These are phyloP conservation scores for Huntiella decipiens DNA, from an alignment of 2,329 filamentous ascomycete species.

Conservation along the genomic window DNA sequence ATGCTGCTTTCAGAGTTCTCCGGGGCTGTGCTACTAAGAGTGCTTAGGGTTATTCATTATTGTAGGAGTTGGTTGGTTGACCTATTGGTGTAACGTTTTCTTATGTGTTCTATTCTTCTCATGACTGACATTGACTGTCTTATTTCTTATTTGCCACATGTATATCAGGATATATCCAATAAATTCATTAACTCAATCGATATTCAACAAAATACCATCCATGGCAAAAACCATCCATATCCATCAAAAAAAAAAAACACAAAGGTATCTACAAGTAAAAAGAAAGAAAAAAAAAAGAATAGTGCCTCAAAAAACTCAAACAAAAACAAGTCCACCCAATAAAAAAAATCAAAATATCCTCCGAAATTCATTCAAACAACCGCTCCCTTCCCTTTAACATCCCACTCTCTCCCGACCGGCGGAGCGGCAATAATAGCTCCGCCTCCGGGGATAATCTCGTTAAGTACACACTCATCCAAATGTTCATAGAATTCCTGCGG, in stretches of 20 bases:
- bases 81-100: not conserved
- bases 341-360: constrained; percentile 2
- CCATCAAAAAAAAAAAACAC: no score
- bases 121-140: not conserved
- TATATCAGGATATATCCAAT: no score
- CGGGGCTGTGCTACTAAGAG: constrained; percentile 48
- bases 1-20: constrained; percentile 41
- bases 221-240: not conserved
- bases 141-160: constrained; percentile 1
- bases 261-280: no score
- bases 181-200: not conserved
- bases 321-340: not conserved
- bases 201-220: not conserved
- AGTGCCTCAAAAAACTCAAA: no score
- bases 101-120: not conserved
- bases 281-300: no score
- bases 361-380: not conserved
- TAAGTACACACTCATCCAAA: constrained; percentile 49
- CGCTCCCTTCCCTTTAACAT: no score
- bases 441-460: constrained; percentile 31
- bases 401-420: no score
- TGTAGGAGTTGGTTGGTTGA: not conserved
- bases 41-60: constrained; percentile 6
- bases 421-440: no score
- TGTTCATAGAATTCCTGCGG: constrained; percentile 97